A percentile compares a stretch with the other conserved stretches of the same genome.
Conservation (phyloP, 495 filamentous ascomycete genomes). For the Annulohypoxylon moriforme region DNA sequence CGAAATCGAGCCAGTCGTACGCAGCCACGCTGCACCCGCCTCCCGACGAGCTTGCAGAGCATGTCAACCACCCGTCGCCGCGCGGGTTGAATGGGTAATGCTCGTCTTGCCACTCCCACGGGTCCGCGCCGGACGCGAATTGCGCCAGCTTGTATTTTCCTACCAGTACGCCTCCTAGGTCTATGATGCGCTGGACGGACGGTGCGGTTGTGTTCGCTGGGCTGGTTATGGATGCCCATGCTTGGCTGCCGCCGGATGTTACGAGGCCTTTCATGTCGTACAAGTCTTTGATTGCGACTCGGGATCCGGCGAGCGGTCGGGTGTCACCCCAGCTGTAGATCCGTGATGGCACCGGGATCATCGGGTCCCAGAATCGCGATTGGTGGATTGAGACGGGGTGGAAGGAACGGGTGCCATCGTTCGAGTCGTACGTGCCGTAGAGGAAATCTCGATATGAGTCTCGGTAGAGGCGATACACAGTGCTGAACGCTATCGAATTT, state of each 20-base stretch:
- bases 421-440: slow-evolving; percentile 51
- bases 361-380: slow-evolving; percentile 51
- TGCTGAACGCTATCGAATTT: slow-evolving; percentile 49
- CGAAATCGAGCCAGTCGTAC: slow-evolving; percentile 61
- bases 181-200: slow-evolving; percentile 60
- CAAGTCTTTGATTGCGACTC: slow-evolving; percentile 67
- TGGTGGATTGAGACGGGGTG: slow-evolving; percentile 44
- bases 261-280: slow-evolving; percentile 63
- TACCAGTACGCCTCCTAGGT: slow-evolving; percentile 62
- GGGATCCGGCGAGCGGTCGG: slow-evolving; percentile 40
- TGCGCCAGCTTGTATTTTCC: slow-evolving; percentile 66
- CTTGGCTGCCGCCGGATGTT: slow-evolving; percentile 64
- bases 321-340: slow-evolving; percentile 53
- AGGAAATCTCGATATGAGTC: slow-evolving; percentile 60
- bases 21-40: slow-evolving; percentile 53
- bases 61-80: slow-evolving; percentile 59
- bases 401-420: slow-evolving; percentile 48
- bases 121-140: slow-evolving; percentile 63
- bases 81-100: slow-evolving; percentile 61
- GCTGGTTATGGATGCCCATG: slow-evolving; percentile 58
- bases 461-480: slow-evolving; percentile 61
- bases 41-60: slow-evolving; percentile 55
- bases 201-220: slow-evolving; percentile 56
- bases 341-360: slow-evolving; percentile 57
- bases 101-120: slow-evolving; percentile 65